Percentiles rank a stretch among this genome's conserved stretches.
phyloP scores from a whole-genome alignment of 768 basidiomycete genomes.

The Serendipita vermifera region DNA sequence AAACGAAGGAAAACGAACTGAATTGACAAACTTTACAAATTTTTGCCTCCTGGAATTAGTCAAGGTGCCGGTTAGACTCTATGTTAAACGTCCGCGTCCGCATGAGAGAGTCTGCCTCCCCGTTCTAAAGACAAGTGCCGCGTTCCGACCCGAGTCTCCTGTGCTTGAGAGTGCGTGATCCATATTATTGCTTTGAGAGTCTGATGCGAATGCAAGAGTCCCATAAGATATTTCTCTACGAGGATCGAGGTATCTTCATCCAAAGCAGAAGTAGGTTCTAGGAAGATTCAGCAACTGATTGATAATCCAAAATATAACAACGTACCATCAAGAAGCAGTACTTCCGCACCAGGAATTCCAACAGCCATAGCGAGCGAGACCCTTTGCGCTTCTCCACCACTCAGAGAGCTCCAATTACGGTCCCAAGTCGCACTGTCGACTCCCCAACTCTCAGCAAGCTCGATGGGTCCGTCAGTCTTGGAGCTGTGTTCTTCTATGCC shows the following conservation, averaged over 20 bases:
- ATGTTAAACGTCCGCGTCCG: background rate
- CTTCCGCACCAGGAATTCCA: constrained; percentile 59
- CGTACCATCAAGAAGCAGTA: constrained; percentile 69
- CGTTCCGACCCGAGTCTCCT: constrained; percentile 60
- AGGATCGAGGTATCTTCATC: constrained; percentile 50
- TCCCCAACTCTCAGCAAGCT: constrained; percentile 52
- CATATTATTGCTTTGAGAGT: constrained; percentile 62
- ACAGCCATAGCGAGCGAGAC: constrained; percentile 66
- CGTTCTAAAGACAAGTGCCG: constrained; percentile 37
- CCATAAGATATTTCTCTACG: constrained; percentile 51
- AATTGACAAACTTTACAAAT: too few species aligned
- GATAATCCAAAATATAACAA: constrained; percentile 13
- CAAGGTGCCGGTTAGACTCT: too few species aligned
- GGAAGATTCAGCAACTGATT: background rate
- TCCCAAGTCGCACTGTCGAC: constrained; percentile 60
- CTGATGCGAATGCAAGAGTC: constrained; percentile 36
- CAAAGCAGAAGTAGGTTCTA: constrained; percentile 84
- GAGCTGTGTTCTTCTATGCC: constrained; percentile 11
- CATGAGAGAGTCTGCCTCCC: constrained; percentile 4
- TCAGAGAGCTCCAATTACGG: constrained; percentile 63
- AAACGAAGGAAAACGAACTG: too few species aligned
- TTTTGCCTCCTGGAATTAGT: too few species aligned
- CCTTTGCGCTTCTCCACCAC: constrained; percentile 78
- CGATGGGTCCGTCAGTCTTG: constrained; percentile 26
- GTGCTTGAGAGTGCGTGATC: constrained; percentile 82